A percentile compares a stretch with the other conserved stretches of the same genome.
Evolutionary conservation across 306 rosid species (phyloP).

Genomic region (Ammopiptanthus mongolicus): DNA sequence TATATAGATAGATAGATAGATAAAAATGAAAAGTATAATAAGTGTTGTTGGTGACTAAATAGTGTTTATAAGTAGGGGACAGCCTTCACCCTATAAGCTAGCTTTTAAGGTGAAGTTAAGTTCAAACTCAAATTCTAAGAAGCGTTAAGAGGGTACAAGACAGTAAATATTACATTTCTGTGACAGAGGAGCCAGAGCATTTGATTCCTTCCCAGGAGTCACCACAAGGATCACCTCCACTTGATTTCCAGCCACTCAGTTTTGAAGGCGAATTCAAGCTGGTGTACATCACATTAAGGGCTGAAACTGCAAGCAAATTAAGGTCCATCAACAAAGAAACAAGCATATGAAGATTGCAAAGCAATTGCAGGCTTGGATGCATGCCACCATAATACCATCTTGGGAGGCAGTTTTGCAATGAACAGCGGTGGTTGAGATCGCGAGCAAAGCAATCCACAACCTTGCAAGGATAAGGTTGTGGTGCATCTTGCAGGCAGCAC

Average conservation of each 20-base stretch:
- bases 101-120: too few relatives aligned
- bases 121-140: too few relatives aligned
- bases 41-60: too few relatives aligned
- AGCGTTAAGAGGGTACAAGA: not conserved
- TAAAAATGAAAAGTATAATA: not conserved
- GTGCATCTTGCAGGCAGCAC: constrained; percentile 28
- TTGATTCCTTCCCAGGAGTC: constrained; percentile 75
- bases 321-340: not conserved
- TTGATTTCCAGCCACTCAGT: constrained; percentile 59
- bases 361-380: too few relatives aligned
- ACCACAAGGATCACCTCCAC: constrained; percentile 93
- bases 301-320: constrained; percentile 75
- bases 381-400: constrained; percentile 28
- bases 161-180: constrained; percentile 64
- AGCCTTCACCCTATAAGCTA: too few relatives aligned
- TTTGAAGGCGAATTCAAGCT: constrained; percentile 65
- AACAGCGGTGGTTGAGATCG: constrained; percentile 35
- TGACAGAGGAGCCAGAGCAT: constrained; percentile 82
- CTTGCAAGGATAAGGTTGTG: constrained; percentile 40
- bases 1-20: not conserved
- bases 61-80: too few relatives aligned
- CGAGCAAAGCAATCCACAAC: constrained; percentile 54
- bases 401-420: constrained; percentile 38
- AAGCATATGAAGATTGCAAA: too few relatives aligned
- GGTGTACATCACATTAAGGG: constrained; percentile 70